phyloP scores from a whole-genome alignment of 768 basidiomycete species.

The Kwoniella sp. region DNA sequence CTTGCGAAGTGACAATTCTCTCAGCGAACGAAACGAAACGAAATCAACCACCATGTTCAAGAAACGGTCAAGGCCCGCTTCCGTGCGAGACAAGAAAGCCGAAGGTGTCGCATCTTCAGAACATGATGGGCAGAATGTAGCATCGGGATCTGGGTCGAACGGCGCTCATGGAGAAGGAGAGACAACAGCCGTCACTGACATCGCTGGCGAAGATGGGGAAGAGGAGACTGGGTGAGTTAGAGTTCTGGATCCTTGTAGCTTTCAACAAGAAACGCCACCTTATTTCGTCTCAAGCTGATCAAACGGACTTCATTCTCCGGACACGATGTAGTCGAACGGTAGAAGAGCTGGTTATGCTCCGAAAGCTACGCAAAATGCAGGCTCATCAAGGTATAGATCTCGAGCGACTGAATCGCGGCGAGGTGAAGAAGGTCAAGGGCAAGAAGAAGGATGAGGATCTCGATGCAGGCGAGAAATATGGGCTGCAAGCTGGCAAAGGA shows the following conservation, averaged over 20 bases:
- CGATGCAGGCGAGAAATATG: conserved; percentile 58
- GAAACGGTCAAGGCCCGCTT: conserved; percentile 55
- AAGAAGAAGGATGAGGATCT: conserved; percentile 61
- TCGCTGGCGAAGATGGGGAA: conserved; percentile 39
- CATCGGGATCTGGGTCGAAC: neutral
- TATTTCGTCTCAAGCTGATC: neutral
- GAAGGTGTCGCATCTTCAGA: neutral
- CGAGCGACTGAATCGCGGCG: conserved; percentile 80
- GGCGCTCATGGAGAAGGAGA: neutral
- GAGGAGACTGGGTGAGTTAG: conserved; percentile 37
- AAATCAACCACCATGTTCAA: conserved; percentile 53
- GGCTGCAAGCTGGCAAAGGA: conserved; percentile 60
- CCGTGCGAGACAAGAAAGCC: conserved; percentile 46
- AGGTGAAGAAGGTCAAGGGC: conserved; percentile 64
- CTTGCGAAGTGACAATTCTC: too few species aligned
- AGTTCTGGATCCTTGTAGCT: too few species aligned
- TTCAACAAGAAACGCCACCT: conserved; percentile 3
- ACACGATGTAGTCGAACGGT: conserved; percentile 57
- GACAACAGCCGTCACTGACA: neutral
- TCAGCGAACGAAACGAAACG: neutral
- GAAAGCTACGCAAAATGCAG: conserved; percentile 71
- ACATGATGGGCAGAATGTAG: conserved; percentile 10
- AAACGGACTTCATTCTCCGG: neutral
- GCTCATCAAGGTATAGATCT: conserved; percentile 75
- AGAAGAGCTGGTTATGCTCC: conserved; percentile 79